These are phyloP conservation scores for Myxozyma sirexii DNA, from an alignment of 805 yeast species.

Conservation along the genomic window DNA sequence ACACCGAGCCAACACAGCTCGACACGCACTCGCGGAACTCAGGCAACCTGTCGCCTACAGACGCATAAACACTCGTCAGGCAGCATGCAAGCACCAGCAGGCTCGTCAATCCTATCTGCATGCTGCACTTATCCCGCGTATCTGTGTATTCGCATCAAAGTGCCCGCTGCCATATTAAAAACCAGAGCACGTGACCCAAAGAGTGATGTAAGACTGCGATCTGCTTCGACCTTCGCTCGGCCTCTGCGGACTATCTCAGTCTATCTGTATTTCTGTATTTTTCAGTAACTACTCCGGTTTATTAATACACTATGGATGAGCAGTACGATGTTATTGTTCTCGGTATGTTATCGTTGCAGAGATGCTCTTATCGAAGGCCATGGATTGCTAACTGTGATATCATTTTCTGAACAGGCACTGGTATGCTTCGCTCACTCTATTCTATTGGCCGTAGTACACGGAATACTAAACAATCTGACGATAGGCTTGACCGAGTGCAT, in stretches of 20 bases:
- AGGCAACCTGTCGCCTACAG: conserved; percentile 56
- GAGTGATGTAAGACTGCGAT: not conserved
- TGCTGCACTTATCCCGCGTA: no score
- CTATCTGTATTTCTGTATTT: not conserved
- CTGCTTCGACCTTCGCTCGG: not conserved
- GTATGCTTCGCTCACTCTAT: conserved; percentile 32
- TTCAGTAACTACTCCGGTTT: not conserved
- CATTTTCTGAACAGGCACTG: conserved; percentile 40
- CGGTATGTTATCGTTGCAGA: conserved; percentile 52
- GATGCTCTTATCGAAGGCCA: not conserved
- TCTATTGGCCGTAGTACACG: not conserved
- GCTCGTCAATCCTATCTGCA: not conserved
- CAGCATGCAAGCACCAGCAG: not conserved
- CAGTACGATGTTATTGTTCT: conserved; percentile 94
- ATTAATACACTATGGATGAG: conserved; percentile 69
- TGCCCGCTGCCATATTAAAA: no score
- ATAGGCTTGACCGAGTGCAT: conserved; percentile 95
- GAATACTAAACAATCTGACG: not conserved
- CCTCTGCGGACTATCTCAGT: not conserved
- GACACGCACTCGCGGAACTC: conserved; percentile 52
- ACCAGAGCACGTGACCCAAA: not conserved
- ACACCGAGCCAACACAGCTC: conserved; percentile 44
- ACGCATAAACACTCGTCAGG: conserved; percentile 39
- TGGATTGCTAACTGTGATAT: conserved; percentile 1
- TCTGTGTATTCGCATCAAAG: no score